phyloP scores from a whole-genome alignment of 2,329 filamentous ascomycete species.

The Byssothecium circinans region DNA sequence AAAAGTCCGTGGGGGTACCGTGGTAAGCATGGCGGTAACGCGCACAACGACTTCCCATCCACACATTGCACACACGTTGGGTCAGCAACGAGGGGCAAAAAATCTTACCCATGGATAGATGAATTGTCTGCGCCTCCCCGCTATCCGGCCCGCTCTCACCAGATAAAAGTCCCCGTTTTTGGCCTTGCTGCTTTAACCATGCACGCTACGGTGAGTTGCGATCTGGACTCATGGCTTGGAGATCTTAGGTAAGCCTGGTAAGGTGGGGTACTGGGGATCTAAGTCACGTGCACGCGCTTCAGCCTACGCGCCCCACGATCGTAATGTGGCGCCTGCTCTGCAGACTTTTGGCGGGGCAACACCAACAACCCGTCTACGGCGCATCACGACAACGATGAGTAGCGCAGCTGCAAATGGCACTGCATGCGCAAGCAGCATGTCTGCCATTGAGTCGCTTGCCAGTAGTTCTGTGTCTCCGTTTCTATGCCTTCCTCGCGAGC shows the following conservation, averaged over 20 bases:
- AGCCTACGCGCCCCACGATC: too few relatives aligned
- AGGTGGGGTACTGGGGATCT: neutral
- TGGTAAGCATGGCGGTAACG: too few relatives aligned
- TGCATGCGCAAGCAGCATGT: neutral
- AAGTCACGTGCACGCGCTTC: slow-evolving; percentile 4
- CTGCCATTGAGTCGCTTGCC: neutral
- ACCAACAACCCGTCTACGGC: neutral
- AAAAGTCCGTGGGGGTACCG: too few relatives aligned
- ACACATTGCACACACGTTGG: too few relatives aligned
- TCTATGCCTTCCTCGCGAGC: slow-evolving; percentile 38
- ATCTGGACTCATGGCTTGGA: neutral
- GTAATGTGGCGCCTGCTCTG: too few relatives aligned
- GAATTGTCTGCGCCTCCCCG: neutral
- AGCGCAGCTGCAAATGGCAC: neutral
- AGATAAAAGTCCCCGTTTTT: neutral
- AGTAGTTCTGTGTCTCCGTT: slow-evolving; percentile 27
- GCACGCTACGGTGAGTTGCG: neutral
- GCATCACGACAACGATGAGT: neutral
- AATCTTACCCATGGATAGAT: neutral
- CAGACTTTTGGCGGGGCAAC: neutral
- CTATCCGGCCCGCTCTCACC: neutral
- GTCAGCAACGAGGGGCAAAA: too few relatives aligned
- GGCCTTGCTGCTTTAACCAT: neutral
- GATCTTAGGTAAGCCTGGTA: neutral
- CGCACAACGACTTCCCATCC: too few relatives aligned